phyloP scores from a whole-genome alignment of 2,329 filamentous ascomycete genomes.

The Boeremia exigua region DNA sequence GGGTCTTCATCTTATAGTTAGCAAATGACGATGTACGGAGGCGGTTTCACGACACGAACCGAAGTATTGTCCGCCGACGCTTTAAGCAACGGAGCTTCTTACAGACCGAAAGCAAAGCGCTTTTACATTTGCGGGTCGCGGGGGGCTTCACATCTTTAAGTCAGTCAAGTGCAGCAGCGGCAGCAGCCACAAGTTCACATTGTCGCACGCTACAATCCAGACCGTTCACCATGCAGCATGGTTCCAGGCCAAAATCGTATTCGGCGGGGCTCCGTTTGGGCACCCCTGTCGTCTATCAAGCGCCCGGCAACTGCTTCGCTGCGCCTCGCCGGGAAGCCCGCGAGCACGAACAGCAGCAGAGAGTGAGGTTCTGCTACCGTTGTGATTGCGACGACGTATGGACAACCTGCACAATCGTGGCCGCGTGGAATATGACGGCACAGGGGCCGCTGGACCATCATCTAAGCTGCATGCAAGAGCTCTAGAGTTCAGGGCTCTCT shows the following conservation, averaged over 20 bases:
- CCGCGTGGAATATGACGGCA: no score
- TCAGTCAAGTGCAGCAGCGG: constrained; percentile 1
- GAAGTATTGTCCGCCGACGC: not conserved
- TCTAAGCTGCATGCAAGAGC: no score
- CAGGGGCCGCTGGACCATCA: no score
- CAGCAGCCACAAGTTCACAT: constrained; percentile 12
- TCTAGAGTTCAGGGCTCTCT: not conserved
- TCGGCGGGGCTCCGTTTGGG: constrained; percentile 1
- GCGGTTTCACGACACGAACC: constrained; percentile 9
- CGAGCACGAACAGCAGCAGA: not conserved
- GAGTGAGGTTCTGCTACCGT: not conserved
- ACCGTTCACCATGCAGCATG: constrained; percentile 4
- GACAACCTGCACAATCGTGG: no score
- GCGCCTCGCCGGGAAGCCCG: constrained; percentile 5
- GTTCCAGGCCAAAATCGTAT: constrained; percentile 2
- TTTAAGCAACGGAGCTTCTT: not conserved
- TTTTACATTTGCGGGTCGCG: not conserved
- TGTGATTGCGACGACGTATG: not conserved
- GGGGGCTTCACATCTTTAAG: constrained; percentile 7
- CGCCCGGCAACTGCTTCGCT: constrained; percentile 5
- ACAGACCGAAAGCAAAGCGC: not conserved
- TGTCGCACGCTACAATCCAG: constrained; percentile 15
- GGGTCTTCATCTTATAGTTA: not conserved
- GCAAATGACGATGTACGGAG: constrained; percentile 9
- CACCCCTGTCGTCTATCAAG: constrained; percentile 3